Evolutionary conservation across 176 grass and related monocot genomes (phyloP), one percentile per base, ranked within the genome.

Genomic region (Guadua angustifolia): DNA sequence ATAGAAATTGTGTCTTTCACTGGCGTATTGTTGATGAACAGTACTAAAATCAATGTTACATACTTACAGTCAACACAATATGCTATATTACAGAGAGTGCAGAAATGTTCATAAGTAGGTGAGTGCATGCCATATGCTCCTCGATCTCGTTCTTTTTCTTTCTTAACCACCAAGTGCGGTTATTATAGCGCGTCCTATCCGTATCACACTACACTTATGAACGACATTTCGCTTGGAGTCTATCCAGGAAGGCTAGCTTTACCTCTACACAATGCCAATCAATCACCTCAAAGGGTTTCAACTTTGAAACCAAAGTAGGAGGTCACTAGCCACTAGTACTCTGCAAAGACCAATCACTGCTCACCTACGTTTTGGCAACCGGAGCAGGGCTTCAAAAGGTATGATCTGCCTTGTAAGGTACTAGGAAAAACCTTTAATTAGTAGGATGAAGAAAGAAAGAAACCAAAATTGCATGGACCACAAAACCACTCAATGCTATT

Each of bases 381-480:
- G 3, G 25, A 71, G 9, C 38, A 66, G 21, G 32, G 32, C 83
- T 78, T 82, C 26, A 82, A 82, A 90, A 86, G 73, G 73, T 24
- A 19, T 29, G 79, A 83, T 1, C 73, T 66, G 78, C 36, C 56
- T 0, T n/a, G 67, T 52, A 50, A 73, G 50, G 59, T 73, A 73
- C 49, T 14, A 19, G 45, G 47, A 19, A 32, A 78, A 79, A 5
- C 39, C 11, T 78, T 86, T 86, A 50, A 59, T 79, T 83, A 86
- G 32, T 67, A n/a, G 22, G n/a, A 24, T 36, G 58, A 57, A 75
- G 46, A 69, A 49, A 72, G 21, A 67, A 38, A 67, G 58, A 78
- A 83, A 78, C 73, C 74, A 79, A 59, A 86, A 74, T 67, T 79
- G 84, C 49, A 74, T 86, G 88, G 84, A 90, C 79, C 88, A 90